Conservation (phyloP, 2,329 filamentous ascomycete genomes). For the Cladosporium sp. region DNA sequence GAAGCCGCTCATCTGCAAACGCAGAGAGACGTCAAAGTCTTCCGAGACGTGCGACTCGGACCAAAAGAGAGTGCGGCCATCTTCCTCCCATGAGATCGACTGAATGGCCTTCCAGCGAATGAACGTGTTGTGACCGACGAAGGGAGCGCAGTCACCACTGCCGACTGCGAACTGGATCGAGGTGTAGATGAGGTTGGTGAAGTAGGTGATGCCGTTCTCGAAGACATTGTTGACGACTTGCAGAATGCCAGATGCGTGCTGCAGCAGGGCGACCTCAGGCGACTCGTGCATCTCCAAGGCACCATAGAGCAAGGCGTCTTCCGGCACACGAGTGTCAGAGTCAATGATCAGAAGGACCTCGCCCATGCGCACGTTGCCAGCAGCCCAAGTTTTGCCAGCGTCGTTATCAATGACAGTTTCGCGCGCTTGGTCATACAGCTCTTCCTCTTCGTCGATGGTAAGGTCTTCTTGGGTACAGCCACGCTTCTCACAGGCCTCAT, state of each 20-base stretch:
- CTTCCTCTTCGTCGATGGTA: constrained; percentile 10
- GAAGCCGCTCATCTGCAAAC: constrained; percentile 65
- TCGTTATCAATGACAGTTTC: constrained; percentile 12
- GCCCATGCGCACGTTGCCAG: constrained; percentile 57
- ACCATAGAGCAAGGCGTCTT: constrained; percentile 65
- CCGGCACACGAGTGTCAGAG: constrained; percentile 65
- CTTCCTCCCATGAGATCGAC: constrained; percentile 54
- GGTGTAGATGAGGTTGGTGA: constrained; percentile 73
- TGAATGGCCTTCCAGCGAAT: constrained; percentile 65
- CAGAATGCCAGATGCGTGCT: constrained; percentile 73
- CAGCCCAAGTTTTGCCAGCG: constrained; percentile 53
- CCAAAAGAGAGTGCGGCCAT: constrained; percentile 65
- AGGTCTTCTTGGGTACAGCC: constrained; percentile 9
- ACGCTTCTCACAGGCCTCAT: constrained; percentile 3
- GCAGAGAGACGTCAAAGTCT: constrained; percentile 71
- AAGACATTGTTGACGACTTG: constrained; percentile 69
- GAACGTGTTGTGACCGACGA: constrained; percentile 75
- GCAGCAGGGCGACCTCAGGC: constrained; percentile 67
- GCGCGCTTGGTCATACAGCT: constrained; percentile 11
- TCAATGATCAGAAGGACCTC: constrained; percentile 66
- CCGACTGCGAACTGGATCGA: constrained; percentile 67
- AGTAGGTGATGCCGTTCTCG: constrained; percentile 73
- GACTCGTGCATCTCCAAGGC: constrained; percentile 67
- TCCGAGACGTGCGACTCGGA: constrained; percentile 73
- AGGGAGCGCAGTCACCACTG: constrained; percentile 68